These are phyloP conservation scores for Hymenoscyphus repandus DNA, from an alignment of 2,329 filamentous ascomycete species.

Conservation along the genomic window DNA sequence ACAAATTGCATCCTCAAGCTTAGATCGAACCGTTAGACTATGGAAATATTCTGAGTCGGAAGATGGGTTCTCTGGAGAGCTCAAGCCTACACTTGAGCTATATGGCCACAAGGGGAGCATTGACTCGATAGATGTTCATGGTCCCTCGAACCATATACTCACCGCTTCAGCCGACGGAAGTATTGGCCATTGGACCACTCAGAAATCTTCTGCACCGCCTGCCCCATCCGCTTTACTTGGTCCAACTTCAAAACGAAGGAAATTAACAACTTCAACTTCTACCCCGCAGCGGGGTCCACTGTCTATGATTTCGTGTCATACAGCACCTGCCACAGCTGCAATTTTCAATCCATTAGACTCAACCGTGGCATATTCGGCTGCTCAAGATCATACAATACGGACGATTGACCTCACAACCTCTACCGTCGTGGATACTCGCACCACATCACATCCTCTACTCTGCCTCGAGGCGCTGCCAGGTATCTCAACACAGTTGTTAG, in stretches of 20 bases:
- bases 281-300: slow-evolving; percentile 71
- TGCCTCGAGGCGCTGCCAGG: slow-evolving; percentile 70
- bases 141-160: slow-evolving; percentile 69
- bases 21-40: slow-evolving; percentile 80
- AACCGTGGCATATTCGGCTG: slow-evolving; percentile 86
- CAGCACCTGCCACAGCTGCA: slow-evolving; percentile 66
- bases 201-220: slow-evolving; percentile 68
- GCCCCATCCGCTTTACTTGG: slow-evolving; percentile 65
- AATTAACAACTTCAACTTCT: slow-evolving; percentile 47
- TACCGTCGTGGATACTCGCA: slow-evolving; percentile 72
- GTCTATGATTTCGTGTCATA: slow-evolving; percentile 66
- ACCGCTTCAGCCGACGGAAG: slow-evolving; percentile 79
- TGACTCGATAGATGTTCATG: slow-evolving; percentile 70
- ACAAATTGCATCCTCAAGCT: slow-evolving; percentile 74
- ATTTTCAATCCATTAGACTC: slow-evolving; percentile 80
- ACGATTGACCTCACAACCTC: slow-evolving; percentile 88
- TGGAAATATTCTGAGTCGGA: slow-evolving; percentile 79
- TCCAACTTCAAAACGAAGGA: slow-evolving; percentile 70
- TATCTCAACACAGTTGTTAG: slow-evolving; percentile 45
- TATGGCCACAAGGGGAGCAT: slow-evolving; percentile 76
- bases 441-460: slow-evolving; percentile 77
- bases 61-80: slow-evolving; percentile 46
- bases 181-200: slow-evolving; percentile 84
- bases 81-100: slow-evolving; percentile 73
- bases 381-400: slow-evolving; percentile 83